phyloP scores from a whole-genome alignment of 192 early-diverging fungal genomes.

The Backusella circina region DNA sequence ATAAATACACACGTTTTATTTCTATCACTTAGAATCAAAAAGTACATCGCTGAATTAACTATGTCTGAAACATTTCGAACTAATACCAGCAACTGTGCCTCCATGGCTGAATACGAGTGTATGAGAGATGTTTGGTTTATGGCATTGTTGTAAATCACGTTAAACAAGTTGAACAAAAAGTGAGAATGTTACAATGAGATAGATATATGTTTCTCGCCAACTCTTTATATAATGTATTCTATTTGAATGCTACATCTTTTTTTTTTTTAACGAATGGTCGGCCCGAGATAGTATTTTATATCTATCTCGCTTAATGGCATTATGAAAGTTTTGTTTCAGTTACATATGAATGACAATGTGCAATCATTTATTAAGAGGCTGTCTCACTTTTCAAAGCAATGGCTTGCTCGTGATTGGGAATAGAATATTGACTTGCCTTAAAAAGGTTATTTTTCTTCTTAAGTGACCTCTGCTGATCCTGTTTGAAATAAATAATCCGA shows the following conservation, averaged over 20 bases:
- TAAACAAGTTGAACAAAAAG: background rate
- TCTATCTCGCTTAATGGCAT: background rate
- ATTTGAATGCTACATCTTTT: background rate
- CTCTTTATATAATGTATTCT: background rate
- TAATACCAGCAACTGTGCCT: background rate
- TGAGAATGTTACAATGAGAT: background rate
- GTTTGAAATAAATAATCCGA: background rate
- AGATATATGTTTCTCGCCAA: background rate
- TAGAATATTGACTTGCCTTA: background rate
- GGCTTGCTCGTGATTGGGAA: background rate
- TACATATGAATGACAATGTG: background rate
- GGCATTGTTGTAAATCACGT: too few relatives aligned
- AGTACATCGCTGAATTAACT: background rate
- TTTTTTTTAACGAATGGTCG: background rate
- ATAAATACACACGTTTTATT: background rate
- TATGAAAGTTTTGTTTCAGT: background rate
- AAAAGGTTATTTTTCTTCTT: background rate
- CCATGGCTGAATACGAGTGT: background rate
- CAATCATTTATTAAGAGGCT: background rate
- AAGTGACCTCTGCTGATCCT: background rate
- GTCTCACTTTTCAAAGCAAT: background rate
- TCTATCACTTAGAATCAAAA: background rate
- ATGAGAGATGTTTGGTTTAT: background rate
- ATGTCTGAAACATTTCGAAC: background rate
- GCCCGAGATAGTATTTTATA: background rate